Percentiles rank a stretch among this genome's conserved stretches.
Evolutionary conservation across 352 stramenopile species (phyloP).

Genomic region (Ophiocytium majus): DNA sequence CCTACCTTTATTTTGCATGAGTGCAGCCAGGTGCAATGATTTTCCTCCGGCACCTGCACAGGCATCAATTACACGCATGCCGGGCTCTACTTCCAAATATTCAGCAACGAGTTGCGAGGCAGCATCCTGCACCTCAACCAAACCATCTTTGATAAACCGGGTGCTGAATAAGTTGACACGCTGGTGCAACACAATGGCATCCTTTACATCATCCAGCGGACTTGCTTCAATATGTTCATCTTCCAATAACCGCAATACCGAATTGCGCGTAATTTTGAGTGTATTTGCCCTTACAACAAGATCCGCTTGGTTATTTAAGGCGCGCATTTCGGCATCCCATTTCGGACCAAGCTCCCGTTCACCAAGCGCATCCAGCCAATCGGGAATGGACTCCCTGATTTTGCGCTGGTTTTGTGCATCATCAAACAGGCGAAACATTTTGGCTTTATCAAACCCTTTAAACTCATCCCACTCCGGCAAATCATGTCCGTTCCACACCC

Average conservation of each 20-base stretch:
- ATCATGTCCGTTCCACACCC: not conserved
- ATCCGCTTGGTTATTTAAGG: not conserved
- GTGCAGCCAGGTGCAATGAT: not conserved
- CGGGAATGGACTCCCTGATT: not conserved
- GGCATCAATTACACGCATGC: not conserved
- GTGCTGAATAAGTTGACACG: not conserved
- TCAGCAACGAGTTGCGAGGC: not conserved
- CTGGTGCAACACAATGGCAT: not conserved
- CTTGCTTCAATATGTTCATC: not conserved
- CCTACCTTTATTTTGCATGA: constrained; percentile 9
- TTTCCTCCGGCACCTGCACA: constrained; percentile 6
- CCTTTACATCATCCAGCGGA: not conserved
- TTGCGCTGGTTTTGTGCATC: no score
- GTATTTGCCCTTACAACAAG: not conserved
- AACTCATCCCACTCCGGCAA: not conserved
- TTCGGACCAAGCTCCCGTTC: not conserved
- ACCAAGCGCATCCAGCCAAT: not conserved
- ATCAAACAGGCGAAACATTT: not conserved
- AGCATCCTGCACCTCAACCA: not conserved
- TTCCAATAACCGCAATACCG: not conserved
- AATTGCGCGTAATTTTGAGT: not conserved
- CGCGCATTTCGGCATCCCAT: not conserved
- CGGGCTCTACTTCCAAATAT: not conserved
- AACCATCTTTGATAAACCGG: not conserved
- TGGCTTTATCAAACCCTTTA: not conserved